Evolutionary conservation across 129 eudicot genomes (phyloP).

Genomic region (Tagetes erecta): DNA sequence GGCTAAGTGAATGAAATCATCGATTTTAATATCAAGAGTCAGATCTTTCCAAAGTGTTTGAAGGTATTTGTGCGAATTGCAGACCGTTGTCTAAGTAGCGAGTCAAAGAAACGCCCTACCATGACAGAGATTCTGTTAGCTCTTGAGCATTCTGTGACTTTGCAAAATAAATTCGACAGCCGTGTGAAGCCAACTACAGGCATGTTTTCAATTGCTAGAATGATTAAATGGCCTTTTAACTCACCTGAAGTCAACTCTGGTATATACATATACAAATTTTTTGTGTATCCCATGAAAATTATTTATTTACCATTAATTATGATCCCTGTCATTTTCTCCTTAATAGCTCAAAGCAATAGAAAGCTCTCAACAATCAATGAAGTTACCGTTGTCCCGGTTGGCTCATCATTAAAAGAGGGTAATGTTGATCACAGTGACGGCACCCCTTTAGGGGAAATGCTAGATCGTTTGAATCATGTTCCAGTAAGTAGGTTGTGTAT

Average conservation of each 20-base stretch:
- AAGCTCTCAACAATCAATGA: not conserved
- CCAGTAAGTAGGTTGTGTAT: no score
- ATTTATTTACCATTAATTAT: not conserved
- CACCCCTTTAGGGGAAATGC: no score
- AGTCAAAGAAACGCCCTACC: not conserved
- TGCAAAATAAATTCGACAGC: not conserved
- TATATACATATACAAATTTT: not conserved
- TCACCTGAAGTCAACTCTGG: not conserved
- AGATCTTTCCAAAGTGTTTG: not conserved
- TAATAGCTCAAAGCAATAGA: not conserved
- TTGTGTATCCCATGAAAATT: not conserved
- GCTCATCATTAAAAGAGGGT: not conserved
- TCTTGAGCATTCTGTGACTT: not conserved
- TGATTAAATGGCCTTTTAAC: not conserved
- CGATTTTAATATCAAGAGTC: not conserved
- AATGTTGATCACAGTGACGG: no score
- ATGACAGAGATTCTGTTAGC: not conserved
- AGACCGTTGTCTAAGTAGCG: not conserved
- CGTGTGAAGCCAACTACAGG: not conserved
- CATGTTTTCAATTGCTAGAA: not conserved
- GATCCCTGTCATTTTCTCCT: not conserved
- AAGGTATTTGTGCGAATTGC: slow-evolving; percentile 1
- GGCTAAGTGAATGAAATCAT: not conserved
- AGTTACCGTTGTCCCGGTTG: not conserved
- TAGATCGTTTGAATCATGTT: not conserved